Base-by-base conservation (phyloP, 2,329 filamentous ascomycete genomes). In the Neofusicoccum laricinum region DNA sequence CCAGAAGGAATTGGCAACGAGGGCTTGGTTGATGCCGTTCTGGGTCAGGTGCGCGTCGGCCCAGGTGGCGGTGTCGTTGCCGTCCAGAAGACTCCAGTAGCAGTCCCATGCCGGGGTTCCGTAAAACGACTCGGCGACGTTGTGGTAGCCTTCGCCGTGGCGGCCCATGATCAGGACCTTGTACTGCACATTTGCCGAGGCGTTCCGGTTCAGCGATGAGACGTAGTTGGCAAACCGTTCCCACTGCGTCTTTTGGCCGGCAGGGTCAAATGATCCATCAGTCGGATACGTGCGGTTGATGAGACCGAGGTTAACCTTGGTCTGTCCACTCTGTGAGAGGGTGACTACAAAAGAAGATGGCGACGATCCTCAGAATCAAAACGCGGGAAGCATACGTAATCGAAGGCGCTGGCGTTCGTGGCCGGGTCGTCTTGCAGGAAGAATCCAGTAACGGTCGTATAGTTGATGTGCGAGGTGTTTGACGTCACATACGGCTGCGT, bases 21-120 rank as follows among this genome's bases (percentile, higher is more conserved):
- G 71, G 2, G 88, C 86, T 74, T 91, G 86, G 1, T 74, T 71
- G 21, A 84, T 71, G 4, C 89, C 89, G 0, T 76, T 78, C 0
- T 79, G 73, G 0, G 88, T 90, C 48, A 91, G 80, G 12, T 84
- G 79, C 1, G 89, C 81, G 68, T 91, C 89, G 2, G 84, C 80
- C 89, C 89, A 91, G 32, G 77, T 78, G 1, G 80, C 77, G 2
- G 87, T 90, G 50, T 78, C 82, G 70, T 91, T 89, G 67, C 89
- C 88, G 40, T 89, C 83, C 1, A 83, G 80, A 66, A 85, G 80
- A 4, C 85, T 82, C 87, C 87, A 91, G 78, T 90, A 90, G 73
- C 86, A 84, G 76, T 91, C 88, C 89, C 88, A 91, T 2, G 85
- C 86, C 1, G 86, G 83, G 0, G 88, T 90, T 51, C 88, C 88